A percentile compares a stretch with the other conserved stretches of the same genome.
These are phyloP conservation scores for Yarrowia porcina DNA, from an alignment of 805 yeast species.

Conservation along the genomic window DNA sequence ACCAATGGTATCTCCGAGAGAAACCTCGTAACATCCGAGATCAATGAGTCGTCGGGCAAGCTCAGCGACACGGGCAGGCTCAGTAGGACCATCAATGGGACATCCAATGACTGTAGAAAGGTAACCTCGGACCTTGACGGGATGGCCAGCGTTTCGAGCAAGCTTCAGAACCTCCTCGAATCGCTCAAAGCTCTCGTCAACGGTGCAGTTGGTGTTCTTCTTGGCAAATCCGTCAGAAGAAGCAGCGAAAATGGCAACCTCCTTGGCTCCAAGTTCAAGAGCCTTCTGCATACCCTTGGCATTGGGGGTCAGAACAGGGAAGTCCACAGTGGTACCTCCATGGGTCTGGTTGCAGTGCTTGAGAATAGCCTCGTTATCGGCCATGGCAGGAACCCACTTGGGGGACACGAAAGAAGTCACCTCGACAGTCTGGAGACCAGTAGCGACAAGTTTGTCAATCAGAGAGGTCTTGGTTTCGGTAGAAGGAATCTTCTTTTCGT, in stretches of 20 bases:
- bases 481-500: slow-evolving; percentile 33
- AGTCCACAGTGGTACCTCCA: slow-evolving; percentile 25
- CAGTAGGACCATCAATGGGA: slow-evolving; percentile 38
- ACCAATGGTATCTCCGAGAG: slow-evolving; percentile 39
- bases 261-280: slow-evolving; percentile 29
- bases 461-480: slow-evolving; percentile 35
- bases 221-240: slow-evolving; percentile 37
- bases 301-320: slow-evolving; percentile 37
- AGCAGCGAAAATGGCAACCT: slow-evolving; percentile 37
- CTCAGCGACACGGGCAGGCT: slow-evolving; percentile 35
- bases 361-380: slow-evolving; percentile 33
- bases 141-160: slow-evolving; percentile 31
- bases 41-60: slow-evolving; percentile 34
- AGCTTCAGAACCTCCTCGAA: slow-evolving; percentile 31
- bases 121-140: slow-evolving; percentile 35
- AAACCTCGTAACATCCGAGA: slow-evolving; percentile 38
- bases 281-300: slow-evolving; percentile 35
- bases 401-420: slow-evolving; percentile 39
- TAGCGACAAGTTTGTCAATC: slow-evolving; percentile 32
- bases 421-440: slow-evolving; percentile 35
- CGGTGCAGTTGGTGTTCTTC: slow-evolving; percentile 36
- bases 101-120: slow-evolving; percentile 38
- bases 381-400: slow-evolving; percentile 41
- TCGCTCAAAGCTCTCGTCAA: slow-evolving; percentile 34
- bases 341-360: slow-evolving; percentile 14